Evolutionary conservation across 805 yeast genomes (phyloP), one percentile per base, ranked within the genome.

Genomic region (Candida arabinofermentans): DNA sequence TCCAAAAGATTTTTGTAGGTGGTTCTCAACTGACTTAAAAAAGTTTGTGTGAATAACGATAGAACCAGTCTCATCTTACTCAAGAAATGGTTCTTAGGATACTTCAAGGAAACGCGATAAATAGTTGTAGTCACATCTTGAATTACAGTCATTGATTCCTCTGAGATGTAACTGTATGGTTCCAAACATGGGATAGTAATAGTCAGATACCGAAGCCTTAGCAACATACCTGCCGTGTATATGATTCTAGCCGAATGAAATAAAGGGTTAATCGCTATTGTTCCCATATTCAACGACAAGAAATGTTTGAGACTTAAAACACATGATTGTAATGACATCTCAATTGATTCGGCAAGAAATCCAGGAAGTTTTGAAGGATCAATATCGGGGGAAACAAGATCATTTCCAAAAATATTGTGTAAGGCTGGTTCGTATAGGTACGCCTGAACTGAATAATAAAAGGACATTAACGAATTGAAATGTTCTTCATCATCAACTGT

Each of bases 161-260:
- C 64, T 0, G 86, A 80, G 10, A 76, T 71, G 40, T 68, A 61
- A 19, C 69, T 71, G 35, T 68, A 67, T 24, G 69, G 74, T 24
- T 54, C 61, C 30, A 66, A 55, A 17, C 70, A 61, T 1, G 83
- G 81, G 5, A 79, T 62, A 10, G 80, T 69, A 10, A 81, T 57
- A n/a, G 75, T 70, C 34, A 77, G 61, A 57, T 73, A 80, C 26
- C 86, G 61, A 33, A 80, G 58, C 40, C 83, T 68, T 40, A 81
- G 59, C 22, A 81, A 63, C 71, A 80, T 72, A 7, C 87, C 88
- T 0, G 81, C 77, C 0, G 83, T 77, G 53, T 80, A 81, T n/a
- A 80, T 70, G 27, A 79, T 65, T 48, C 86, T 66, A 2, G 83
- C 66, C 24, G 72, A 70, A 47, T 74, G 77, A 41, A 76, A 71